phyloP scores from a whole-genome alignment of 2,329 filamentous ascomycete species.

The Hypoxylon sp. region DNA sequence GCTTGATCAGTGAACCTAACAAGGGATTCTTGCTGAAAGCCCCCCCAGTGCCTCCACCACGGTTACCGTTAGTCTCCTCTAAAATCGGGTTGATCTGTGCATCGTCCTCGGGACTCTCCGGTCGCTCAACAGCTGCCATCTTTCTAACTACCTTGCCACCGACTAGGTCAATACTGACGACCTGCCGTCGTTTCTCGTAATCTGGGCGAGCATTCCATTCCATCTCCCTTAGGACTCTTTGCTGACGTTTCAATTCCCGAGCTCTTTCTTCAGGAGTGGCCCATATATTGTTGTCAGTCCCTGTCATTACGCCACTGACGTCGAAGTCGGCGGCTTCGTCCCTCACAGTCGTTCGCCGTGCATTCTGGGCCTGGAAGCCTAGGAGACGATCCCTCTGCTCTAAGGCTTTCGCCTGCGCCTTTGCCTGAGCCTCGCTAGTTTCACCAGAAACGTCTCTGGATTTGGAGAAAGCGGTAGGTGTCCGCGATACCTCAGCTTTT shows the following conservation, averaged over 20 bases:
- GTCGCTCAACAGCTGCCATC: conserved; percentile 75
- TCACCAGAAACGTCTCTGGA: conserved; percentile 58
- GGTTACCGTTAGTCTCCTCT: conserved; percentile 57
- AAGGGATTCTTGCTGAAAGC: conserved; percentile 80
- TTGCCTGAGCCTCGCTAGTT: conserved; percentile 71
- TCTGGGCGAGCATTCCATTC: conserved; percentile 89
- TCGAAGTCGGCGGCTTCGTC: conserved; percentile 83
- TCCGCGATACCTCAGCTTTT: conserved; percentile 74
- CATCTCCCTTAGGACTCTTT: conserved; percentile 85
- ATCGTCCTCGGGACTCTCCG: conserved; percentile 66
- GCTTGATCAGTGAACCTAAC: conserved; percentile 75
- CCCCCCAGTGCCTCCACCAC: conserved; percentile 61
- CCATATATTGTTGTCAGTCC: conserved; percentile 78
- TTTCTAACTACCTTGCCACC: conserved; percentile 82
- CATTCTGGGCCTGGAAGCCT: conserved; percentile 87
- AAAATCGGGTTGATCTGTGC: conserved; percentile 48
- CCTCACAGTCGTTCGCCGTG: conserved; percentile 84
- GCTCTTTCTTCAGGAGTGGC: conserved; percentile 86
- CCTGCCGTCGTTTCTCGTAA: conserved; percentile 88
- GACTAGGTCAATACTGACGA: conserved; percentile 87
- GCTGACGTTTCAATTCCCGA: conserved; percentile 85
- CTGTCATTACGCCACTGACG: conserved; percentile 62
- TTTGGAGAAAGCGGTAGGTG: conserved; percentile 72
- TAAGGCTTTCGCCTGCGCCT: conserved; percentile 77
- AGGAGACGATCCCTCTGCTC: conserved; percentile 87